Conservation (phyloP, 2,329 filamentous ascomycete species). For the Penicillium brevicompactum region DNA sequence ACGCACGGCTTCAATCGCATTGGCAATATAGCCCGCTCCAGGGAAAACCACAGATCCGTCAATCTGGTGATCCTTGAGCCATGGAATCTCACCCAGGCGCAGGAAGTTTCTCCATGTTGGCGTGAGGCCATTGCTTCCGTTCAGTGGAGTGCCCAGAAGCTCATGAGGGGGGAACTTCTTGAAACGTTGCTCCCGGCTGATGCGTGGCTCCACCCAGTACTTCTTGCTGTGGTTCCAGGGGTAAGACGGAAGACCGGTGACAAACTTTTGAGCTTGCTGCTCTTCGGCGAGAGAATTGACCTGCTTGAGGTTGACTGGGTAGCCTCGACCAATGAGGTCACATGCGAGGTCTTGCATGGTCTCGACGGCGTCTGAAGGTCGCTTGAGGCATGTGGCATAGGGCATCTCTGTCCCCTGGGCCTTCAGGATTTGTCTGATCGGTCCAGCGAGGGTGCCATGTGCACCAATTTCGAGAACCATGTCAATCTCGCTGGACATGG, state of each 20-base stretch:
- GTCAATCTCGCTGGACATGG: background rate
- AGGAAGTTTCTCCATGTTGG: conserved; percentile 8
- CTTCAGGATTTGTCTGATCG: background rate
- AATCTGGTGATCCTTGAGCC: conserved; percentile 1
- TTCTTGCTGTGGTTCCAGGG: conserved; percentile 19
- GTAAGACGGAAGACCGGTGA: conserved; percentile 16
- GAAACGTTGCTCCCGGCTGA: too few species aligned
- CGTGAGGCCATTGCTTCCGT: background rate
- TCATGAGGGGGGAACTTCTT: too few species aligned
- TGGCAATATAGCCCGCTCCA: background rate
- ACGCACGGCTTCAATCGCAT: conserved; percentile 1
- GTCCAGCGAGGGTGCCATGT: background rate
- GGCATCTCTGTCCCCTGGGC: background rate
- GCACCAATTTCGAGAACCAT: background rate
- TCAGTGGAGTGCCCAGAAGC: background rate
- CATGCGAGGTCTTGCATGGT: background rate
- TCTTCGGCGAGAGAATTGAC: background rate
- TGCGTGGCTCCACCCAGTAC: conserved; percentile 8
- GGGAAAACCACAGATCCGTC: conserved; percentile 4
- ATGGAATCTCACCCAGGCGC: background rate
- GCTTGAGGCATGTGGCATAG: background rate
- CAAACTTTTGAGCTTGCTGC: too few species aligned
- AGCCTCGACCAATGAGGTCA: background rate
- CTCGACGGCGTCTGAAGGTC: background rate
- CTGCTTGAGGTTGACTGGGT: background rate